Conservation (phyloP, 768 basidiomycete species). For the Tulasnella sp. region DNA sequence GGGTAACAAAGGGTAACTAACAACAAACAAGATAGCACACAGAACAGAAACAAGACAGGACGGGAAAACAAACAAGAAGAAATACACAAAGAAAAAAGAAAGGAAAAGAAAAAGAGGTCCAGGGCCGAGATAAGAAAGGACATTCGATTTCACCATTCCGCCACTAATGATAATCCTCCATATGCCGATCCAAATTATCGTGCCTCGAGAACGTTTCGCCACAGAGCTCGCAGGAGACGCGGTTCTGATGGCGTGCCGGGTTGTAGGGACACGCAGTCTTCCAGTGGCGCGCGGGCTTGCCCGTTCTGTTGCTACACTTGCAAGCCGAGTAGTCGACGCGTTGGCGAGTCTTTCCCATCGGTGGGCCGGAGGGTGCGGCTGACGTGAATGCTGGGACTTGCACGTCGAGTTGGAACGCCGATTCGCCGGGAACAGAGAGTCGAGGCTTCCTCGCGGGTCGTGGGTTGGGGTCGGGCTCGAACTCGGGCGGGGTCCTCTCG, state of each 20-base stretch:
- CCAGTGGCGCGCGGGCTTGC: background rate
- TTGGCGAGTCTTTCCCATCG: background rate
- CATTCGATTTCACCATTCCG: background rate
- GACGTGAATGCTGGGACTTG: background rate
- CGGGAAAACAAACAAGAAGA: background rate
- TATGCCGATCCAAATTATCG: background rate
- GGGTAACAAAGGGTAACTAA: too few relatives aligned
- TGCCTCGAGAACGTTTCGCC: background rate
- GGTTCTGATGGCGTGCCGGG: background rate
- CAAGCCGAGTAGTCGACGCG: conserved; percentile 1
- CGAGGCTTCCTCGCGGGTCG: background rate
- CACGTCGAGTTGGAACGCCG: background rate
- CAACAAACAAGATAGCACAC: background rate
- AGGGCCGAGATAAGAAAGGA: background rate
- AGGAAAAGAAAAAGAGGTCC: background rate
- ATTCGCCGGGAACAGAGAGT: background rate
- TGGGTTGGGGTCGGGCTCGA: background rate
- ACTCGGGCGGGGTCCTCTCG: too few relatives aligned
- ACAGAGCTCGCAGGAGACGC: background rate
- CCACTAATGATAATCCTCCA: background rate
- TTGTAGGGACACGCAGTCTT: background rate
- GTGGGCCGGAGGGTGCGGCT: background rate
- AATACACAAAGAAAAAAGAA: background rate
- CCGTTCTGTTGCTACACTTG: background rate
- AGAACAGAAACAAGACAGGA: background rate